A percentile compares a stretch with the other conserved stretches of the same genome.
Evolutionary conservation across 2,329 filamentous ascomycete species (phyloP).

Genomic region (Coniochaeta sp.): DNA sequence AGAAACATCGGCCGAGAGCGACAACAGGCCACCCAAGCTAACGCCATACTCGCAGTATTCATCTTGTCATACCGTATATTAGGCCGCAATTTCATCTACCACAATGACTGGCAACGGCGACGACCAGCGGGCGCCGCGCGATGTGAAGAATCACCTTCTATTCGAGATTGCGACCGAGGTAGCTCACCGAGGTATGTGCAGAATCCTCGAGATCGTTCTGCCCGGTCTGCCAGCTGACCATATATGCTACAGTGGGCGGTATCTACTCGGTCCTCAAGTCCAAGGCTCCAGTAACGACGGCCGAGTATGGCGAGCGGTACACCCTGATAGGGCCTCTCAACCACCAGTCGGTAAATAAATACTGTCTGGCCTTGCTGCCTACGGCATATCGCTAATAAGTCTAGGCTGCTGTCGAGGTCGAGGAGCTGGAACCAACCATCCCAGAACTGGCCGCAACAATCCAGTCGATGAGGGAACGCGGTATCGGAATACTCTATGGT

Average conservation of each 20-base stretch:
- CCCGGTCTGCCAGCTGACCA: slow-evolving; percentile 12
- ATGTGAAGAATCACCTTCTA: slow-evolving; percentile 91
- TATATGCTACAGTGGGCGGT: slow-evolving; percentile 63
- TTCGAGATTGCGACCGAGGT: slow-evolving; percentile 98
- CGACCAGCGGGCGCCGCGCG: slow-evolving; percentile 37
- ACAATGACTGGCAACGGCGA: slow-evolving; percentile 40
- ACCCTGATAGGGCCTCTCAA: slow-evolving; percentile 93
- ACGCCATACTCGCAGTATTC: not conserved
- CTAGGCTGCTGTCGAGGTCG: slow-evolving; percentile 94
- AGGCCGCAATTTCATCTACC: not conserved
- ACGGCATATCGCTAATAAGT: slow-evolving; percentile 9
- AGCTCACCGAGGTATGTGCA: slow-evolving; percentile 75
- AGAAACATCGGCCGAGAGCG: not conserved
- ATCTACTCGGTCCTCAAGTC: slow-evolving; percentile 99
- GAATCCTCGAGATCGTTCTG: not conserved
- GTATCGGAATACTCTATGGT: slow-evolving; percentile 84
- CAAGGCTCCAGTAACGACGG: slow-evolving; percentile 94
- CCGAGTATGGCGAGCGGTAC: slow-evolving; percentile 97
- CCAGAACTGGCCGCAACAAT: slow-evolving; percentile 77
- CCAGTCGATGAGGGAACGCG: slow-evolving; percentile 85
- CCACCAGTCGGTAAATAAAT: slow-evolving; percentile 62
- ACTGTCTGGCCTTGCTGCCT: slow-evolving; percentile 7
- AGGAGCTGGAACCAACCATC: slow-evolving; percentile 79
- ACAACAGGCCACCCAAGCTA: not conserved
- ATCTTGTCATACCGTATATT: not conserved